Evolutionary conservation across 1,139 yeast genomes (phyloP).

Genomic region (Blastobotrys capitulatus): DNA sequence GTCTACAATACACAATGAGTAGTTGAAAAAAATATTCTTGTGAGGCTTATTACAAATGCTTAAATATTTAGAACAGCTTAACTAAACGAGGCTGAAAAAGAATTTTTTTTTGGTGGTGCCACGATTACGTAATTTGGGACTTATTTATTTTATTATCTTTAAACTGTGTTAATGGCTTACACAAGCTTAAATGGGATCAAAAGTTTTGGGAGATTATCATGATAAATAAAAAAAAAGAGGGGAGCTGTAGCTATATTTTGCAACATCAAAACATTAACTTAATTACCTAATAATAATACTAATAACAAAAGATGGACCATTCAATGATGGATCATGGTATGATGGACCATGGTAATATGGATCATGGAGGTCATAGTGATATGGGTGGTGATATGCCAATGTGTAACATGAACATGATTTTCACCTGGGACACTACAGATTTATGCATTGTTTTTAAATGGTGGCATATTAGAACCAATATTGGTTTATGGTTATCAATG

Average conservation of each 20-base stretch:
- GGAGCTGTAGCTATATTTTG: too few relatives aligned
- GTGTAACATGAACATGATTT: slow-evolving; percentile 76
- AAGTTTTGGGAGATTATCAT: too few relatives aligned
- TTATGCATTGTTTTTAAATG: slow-evolving; percentile 67
- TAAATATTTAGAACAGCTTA: too few relatives aligned
- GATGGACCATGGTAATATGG: slow-evolving; percentile 22
- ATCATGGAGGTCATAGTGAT: slow-evolving; percentile 2
- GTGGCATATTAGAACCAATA: slow-evolving; percentile 66
- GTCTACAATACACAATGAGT: too few relatives aligned
- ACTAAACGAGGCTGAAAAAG: too few relatives aligned
- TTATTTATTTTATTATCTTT: not conserved
- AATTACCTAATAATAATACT: not conserved
- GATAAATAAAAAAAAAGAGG: too few relatives aligned
- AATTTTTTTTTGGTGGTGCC: slow-evolving; percentile 4
- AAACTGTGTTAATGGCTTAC: not conserved
- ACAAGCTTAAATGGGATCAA: too few relatives aligned
- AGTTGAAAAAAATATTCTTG: too few relatives aligned
- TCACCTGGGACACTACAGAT: slow-evolving; percentile 73
- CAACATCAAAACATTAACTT: too few relatives aligned
- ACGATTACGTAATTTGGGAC: slow-evolving; percentile 2
- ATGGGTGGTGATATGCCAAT: slow-evolving; percentile 28
- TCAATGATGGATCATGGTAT: slow-evolving; percentile 23
- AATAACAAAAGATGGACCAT: slow-evolving; percentile 23
- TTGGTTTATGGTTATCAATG: slow-evolving; percentile 50
- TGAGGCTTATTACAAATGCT: too few relatives aligned